Evolutionary conservation across 306 rosid genomes (phyloP).

Genomic region (Leucaena leucocephala): DNA sequence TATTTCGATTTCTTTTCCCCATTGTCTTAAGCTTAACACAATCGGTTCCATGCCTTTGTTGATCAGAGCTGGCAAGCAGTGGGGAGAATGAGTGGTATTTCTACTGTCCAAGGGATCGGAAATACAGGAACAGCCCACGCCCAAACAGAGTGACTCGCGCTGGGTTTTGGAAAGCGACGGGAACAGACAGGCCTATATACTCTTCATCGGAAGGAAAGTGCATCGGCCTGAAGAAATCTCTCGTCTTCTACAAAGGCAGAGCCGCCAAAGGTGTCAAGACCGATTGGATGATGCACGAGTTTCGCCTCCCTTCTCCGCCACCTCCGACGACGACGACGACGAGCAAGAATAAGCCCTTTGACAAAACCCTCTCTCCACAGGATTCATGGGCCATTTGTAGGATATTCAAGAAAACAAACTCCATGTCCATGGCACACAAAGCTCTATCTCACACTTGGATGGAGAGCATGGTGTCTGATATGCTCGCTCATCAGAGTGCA

Average conservation of each 20-base stretch:
- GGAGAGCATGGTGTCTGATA: conserved; percentile 47
- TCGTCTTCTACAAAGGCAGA: conserved; percentile 82
- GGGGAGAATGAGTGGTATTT: conserved; percentile 93
- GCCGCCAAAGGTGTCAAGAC: conserved; percentile 83
- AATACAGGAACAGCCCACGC: conserved; percentile 72
- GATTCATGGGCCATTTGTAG: conserved; percentile 91
- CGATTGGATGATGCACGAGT: conserved; percentile 94
- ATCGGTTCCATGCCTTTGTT: not conserved
- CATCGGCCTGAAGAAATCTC: conserved; percentile 85
- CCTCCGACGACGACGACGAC: conserved; percentile 43
- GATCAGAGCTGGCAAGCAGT: conserved; percentile 55
- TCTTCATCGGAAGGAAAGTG: conserved; percentile 84
- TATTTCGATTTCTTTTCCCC: not conserved
- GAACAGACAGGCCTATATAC: conserved; percentile 79
- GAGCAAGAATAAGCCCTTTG: conserved; percentile 50
- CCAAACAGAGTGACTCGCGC: conserved; percentile 84
- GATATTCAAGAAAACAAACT: conserved; percentile 77
- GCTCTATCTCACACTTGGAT: conserved; percentile 70
- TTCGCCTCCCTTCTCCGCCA: conserved; percentile 66
- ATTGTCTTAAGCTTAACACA: not conserved
- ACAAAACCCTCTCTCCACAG: conserved; percentile 63
- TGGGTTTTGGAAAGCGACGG: conserved; percentile 93
- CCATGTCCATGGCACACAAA: conserved; percentile 75
- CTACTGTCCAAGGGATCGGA: conserved; percentile 83
- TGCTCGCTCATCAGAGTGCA: conserved; percentile 38